Conservation (phyloP, 257 asterid species). For the Plectranthus barbatus region DNA sequence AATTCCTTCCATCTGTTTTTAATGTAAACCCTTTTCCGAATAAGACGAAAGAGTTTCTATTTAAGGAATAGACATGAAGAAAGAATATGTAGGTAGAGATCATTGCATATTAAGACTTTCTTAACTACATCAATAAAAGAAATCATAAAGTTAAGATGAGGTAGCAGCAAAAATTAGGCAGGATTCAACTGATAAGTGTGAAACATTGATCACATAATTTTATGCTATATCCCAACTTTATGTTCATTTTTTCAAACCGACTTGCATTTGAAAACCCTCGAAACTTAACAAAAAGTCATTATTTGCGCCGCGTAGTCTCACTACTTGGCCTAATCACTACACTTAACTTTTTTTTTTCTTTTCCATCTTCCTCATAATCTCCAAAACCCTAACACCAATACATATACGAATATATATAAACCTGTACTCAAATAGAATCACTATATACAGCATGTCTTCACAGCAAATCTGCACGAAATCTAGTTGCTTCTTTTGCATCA, state of each 20-base stretch:
- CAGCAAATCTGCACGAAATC: slow-evolving; percentile 21
- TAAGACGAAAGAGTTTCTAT: slow-evolving; percentile 18
- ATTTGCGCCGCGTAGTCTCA: slow-evolving; percentile 24
- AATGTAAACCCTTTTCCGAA: slow-evolving; percentile 9
- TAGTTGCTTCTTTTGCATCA: slow-evolving; percentile 64
- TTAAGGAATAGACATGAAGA: slow-evolving; percentile 8
- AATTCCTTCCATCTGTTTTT: not conserved
- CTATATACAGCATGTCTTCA: slow-evolving; percentile 21
- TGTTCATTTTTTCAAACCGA: not conserved
- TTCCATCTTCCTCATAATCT: not conserved
- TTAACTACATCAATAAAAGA: slow-evolving; percentile 3
- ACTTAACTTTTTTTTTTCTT: not conserved
- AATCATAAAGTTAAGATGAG: slow-evolving; percentile 6
- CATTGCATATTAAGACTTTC: not conserved
- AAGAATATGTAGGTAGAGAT: not conserved
- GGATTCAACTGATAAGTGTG: slow-evolving; percentile 14
- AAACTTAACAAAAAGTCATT: slow-evolving; percentile 18
- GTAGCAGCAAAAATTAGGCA: slow-evolving; percentile 21
- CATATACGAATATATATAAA: too few relatives aligned
- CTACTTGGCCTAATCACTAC: slow-evolving; percentile 24
- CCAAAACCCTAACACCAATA: slow-evolving; percentile 8
- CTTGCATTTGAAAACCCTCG: not conserved
- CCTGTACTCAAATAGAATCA: not conserved
- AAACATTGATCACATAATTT: slow-evolving; percentile 1
- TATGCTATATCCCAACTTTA: not conserved